A percentile compares a stretch with the other conserved stretches of the same genome.
Conservation (phyloP, 2,329 filamentous ascomycete genomes). For the Bretziella fagacearum region DNA sequence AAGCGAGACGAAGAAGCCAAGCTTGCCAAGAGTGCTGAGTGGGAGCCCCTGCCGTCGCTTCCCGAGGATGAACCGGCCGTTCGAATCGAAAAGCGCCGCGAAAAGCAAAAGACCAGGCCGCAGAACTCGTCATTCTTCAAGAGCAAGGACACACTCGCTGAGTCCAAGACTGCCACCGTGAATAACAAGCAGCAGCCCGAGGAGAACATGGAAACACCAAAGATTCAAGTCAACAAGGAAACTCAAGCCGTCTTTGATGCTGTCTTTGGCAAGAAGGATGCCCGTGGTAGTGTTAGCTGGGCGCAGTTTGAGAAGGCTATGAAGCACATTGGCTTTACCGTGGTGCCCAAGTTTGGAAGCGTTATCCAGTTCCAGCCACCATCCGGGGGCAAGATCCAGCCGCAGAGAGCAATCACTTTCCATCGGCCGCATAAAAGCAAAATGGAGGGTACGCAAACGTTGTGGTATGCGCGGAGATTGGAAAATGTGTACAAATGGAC, state of each 20-base stretch:
- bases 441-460: constrained; percentile 22
- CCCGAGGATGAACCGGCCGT: constrained; percentile 17
- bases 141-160: constrained; percentile 16
- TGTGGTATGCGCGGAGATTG: constrained; percentile 20
- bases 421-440: constrained; percentile 24
- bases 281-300: constrained; percentile 23
- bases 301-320: constrained; percentile 26
- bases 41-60: constrained; percentile 15
- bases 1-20: constrained; percentile 13
- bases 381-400: too few relatives aligned
- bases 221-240: constrained; percentile 24
- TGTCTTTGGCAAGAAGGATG: constrained; percentile 20
- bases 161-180: too few relatives aligned
- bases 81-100: constrained; percentile 21
- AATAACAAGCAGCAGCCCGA: too few relatives aligned
- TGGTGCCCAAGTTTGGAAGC: constrained; percentile 26
- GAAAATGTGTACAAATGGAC: constrained; percentile 24
- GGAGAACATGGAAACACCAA: not conserved
- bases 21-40: constrained; percentile 13
- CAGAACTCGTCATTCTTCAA: constrained; percentile 22
- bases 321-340: constrained; percentile 26
- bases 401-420: constrained; percentile 22
- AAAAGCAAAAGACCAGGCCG: constrained; percentile 30
- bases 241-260: constrained; percentile 25
- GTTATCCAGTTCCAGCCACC: constrained; percentile 26